Base-by-base conservation (phyloP, 2,329 filamentous ascomycete genomes). In the Arthroderma sp. region DNA sequence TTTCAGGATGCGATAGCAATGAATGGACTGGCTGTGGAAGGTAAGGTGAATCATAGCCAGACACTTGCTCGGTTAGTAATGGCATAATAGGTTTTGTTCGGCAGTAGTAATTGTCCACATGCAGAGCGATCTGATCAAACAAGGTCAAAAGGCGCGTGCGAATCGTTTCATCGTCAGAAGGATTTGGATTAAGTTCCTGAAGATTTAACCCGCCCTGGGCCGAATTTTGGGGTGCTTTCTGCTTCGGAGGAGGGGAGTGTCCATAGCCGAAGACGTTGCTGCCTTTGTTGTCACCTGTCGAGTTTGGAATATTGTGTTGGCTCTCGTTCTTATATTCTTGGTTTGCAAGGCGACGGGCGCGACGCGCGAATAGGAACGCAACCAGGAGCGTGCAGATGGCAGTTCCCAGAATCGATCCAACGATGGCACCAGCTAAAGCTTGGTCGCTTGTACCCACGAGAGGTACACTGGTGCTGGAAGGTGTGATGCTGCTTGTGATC, bases 51-150 rank as follows among this genome's bases (percentile, higher is more conserved):
- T 55, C 48, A 40, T 55, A 58, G 6, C 34, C 10, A 10, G 32
- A 42, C 5, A 58, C 43, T 4, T 38, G 29, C 3, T n/a, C 36
- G n/a, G n/a, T n/a, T n/a, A n/a, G n/a, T n/a, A n/a, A n/a, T n/a
- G n/a, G n/a, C 37, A 48, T 38, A 3, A 40, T 33, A 30, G n/a
- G n/a, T n/a, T n/a, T n/a, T n/a, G n/a, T n/a, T n/a, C n/a, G 37
- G 3, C 50, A 38, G 43, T 65, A 65, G 42, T 58, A 64, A 41
- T 64, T 64, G 22, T 65, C 62, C 27, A 64, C 51, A 44, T 65
- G 62, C 1, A 62, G 50, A 34, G 54, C 50, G 22, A 58, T 56
- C 40, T 60, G 59, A 34, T 64, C 60, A 46, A 61, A 57, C 1
- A 65, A 40, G 0, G 55, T 56, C 37, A 57, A 53, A 15, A 62